Conservation (phyloP, 495 filamentous ascomycete species). For the Penicillium chermesinum region DNA sequence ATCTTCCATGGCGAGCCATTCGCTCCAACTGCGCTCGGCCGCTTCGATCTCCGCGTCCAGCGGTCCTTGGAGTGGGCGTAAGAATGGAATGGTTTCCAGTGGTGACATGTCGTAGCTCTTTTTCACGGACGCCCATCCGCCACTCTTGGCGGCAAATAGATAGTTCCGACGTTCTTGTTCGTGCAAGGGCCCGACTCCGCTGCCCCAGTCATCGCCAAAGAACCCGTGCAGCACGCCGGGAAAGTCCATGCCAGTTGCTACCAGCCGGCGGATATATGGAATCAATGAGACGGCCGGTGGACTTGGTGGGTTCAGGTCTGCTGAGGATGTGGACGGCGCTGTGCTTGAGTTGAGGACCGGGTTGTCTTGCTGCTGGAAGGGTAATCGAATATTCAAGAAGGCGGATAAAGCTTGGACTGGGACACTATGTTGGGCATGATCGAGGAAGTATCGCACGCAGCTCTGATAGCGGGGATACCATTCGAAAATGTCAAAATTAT, state of each 20-base stretch:
- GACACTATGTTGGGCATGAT: slow-evolving; percentile 80
- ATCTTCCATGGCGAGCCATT: slow-evolving; percentile 90
- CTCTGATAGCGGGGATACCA: slow-evolving; percentile 93
- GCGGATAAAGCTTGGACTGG: slow-evolving; percentile 84
- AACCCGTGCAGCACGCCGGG: slow-evolving; percentile 84
- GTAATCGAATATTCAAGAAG: slow-evolving; percentile 77
- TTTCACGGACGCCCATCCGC: slow-evolving; percentile 82
- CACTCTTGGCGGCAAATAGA: slow-evolving; percentile 89
- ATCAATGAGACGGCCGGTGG: slow-evolving; percentile 64
- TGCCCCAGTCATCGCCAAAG: slow-evolving; percentile 86
- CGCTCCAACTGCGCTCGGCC: slow-evolving; percentile 77
- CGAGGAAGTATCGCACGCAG: slow-evolving; percentile 89
- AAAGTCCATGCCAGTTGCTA: slow-evolving; percentile 86
- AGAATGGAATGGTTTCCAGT: slow-evolving; percentile 78
- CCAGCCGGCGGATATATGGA: slow-evolving; percentile 84
- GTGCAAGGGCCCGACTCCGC: slow-evolving; percentile 74
- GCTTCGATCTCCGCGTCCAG: slow-evolving; percentile 74
- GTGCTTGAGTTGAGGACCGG: slow-evolving; percentile 33
- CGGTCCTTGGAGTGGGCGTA: slow-evolving; percentile 70
- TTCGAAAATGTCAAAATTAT: slow-evolving; percentile 72
- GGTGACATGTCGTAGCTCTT: slow-evolving; percentile 79
- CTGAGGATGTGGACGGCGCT: slow-evolving; percentile 27
- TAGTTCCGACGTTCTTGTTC: slow-evolving; percentile 92
- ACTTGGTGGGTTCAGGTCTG: slow-evolving; percentile 16
- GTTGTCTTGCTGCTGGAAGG: slow-evolving; percentile 40